phyloP scores from a whole-genome alignment of 176 grass and related monocot genomes.

The Poa pratensis region DNA sequence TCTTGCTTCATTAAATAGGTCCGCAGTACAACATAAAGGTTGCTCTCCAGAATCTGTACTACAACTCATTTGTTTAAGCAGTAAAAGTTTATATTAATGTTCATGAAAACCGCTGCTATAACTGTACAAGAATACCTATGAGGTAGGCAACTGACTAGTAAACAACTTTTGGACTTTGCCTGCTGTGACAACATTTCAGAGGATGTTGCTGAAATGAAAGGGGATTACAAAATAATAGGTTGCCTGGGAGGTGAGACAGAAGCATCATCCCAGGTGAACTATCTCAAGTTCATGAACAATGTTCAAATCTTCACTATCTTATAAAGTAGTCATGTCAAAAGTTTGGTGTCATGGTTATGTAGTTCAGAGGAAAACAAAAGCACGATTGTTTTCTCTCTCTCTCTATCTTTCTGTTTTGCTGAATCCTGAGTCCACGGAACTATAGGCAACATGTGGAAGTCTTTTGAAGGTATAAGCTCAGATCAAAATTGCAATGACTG shows the following conservation, averaged over 20 bases:
- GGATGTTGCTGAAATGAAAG: slow-evolving; percentile 17
- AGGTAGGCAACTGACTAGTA: background rate
- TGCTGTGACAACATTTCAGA: slow-evolving; percentile 8
- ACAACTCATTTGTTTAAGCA: slow-evolving; percentile 14
- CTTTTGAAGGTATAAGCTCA: slow-evolving; percentile 14
- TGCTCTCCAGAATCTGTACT: slow-evolving; percentile 29
- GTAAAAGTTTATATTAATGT: slow-evolving; percentile 3
- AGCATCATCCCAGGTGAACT: too few relatives aligned
- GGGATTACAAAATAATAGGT: too few relatives aligned
- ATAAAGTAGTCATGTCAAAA: too few relatives aligned
- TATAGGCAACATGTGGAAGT: too few relatives aligned
- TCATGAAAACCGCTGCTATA: slow-evolving; percentile 15
- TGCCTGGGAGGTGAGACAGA: too few relatives aligned
- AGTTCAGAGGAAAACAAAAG: too few relatives aligned
- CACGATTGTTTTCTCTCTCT: too few relatives aligned
- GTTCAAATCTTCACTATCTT: too few relatives aligned
- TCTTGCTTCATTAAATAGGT: slow-evolving; percentile 28
- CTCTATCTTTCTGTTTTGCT: too few relatives aligned
- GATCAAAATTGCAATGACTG: slow-evolving; percentile 17
- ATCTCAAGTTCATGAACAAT: too few relatives aligned
- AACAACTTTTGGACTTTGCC: slow-evolving; percentile 16
- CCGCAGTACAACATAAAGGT: slow-evolving; percentile 20
- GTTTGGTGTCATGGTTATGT: too few relatives aligned
- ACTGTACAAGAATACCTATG: background rate
- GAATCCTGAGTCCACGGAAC: too few relatives aligned